Base-by-base conservation (phyloP, 768 basidiomycete genomes). In the Xanthoconium purpureum region DNA sequence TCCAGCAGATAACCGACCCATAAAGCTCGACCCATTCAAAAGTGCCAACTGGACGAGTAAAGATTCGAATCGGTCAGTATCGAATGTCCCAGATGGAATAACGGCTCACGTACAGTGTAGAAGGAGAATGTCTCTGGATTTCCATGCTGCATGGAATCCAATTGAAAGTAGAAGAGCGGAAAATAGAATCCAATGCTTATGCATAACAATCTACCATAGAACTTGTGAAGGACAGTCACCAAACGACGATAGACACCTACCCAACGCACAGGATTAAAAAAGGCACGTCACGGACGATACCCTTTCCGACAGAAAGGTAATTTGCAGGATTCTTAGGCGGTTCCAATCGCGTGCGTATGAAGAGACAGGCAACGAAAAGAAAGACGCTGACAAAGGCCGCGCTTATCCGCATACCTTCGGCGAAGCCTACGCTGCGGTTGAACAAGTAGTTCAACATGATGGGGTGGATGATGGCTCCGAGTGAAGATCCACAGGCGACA, bases 141-240 rank as follows among this genome's bases (percentile, higher is more conserved):
- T 1, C 78, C 76, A 54, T 81, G 80, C 50, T 74, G 68, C 29
- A 81, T 71, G 1, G 83, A 75, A 54, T 80, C 77, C 13, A 84
- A 66, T 58, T 86, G 84, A 5, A 85, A 60, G 63, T 80, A 85
- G 67, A 82, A 84, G 20, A 82, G 71, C 0, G 83, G 82, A 43
- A 75, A 81, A 57, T 75, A 83, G 29, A 81, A 62, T 3, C 78
- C 79, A 3, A 66, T 60, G 8, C 76, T 63, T 17, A 73, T 70
- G 40, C 73, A 52, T 0, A 66, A 2, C 15, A 57, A 37, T 60
- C 69, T 70, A 28, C 14, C 18, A 1, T 15, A 20, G 40, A 3
- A 11, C 2, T 33, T 1, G n/a, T 35, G 40, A 51, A 45, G 2
- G n/a, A 30, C 1, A 52, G 3, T 0, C 28, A 15, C 6, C 10